These are phyloP conservation scores for Adansonia digitata DNA, from an alignment of 345 rosid species.

Conservation along the genomic window DNA sequence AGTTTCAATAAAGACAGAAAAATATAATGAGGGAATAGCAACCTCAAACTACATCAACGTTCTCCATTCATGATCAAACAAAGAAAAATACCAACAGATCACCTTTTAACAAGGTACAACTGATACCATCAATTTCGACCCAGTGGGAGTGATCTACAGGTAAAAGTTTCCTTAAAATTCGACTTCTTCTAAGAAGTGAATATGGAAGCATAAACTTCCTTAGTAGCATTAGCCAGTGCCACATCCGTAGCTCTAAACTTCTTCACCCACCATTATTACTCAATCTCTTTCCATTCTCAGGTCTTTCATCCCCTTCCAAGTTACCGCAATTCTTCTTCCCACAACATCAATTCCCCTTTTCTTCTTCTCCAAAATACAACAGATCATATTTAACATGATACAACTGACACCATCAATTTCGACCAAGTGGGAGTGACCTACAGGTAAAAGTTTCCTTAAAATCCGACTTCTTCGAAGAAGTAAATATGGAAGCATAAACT, in stretches of 20 bases:
- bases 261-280: conserved; percentile 43
- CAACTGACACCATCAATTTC: conserved; percentile 50
- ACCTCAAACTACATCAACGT: neutral
- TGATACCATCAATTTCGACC: conserved; percentile 60
- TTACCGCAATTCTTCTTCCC: conserved; percentile 33
- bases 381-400: no score
- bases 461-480: conserved; percentile 66
- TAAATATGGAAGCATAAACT: conserved; percentile 88
- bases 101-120: conserved; percentile 5
- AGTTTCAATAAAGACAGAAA: neutral
- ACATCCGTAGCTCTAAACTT: conserved; percentile 55
- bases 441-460: conserved; percentile 79
- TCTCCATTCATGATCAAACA: neutral
- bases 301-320: conserved; percentile 37
- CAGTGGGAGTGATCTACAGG: conserved; percentile 76
- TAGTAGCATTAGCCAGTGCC: conserved; percentile 68
- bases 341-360: conserved; percentile 38
- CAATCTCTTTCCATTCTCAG: conserved; percentile 23
- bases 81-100: neutral
- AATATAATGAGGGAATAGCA: neutral
- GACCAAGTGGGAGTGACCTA: conserved; percentile 84
- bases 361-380: conserved; percentile 62
- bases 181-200: conserved; percentile 76
- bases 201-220: conserved; percentile 86
- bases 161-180: conserved; percentile 65